phyloP scores from a whole-genome alignment of 257 asterid genomes.

The Ajuga chamaepitys region DNA sequence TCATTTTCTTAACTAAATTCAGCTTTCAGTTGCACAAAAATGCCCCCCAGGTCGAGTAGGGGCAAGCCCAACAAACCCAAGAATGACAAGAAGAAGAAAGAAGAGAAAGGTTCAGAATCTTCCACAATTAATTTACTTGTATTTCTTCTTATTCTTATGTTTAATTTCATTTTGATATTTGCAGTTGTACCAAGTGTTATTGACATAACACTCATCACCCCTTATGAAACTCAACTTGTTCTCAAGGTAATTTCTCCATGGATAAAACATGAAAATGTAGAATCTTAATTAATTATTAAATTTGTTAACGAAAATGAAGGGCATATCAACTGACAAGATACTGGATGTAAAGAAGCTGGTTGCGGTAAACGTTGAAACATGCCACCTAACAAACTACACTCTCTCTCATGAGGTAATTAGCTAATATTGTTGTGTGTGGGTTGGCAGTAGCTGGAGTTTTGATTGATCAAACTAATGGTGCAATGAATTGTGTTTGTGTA shows the following conservation, averaged over 20 bases:
- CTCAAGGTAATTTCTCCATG: conserved; percentile 54
- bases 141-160: neutral
- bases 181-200: conserved; percentile 81
- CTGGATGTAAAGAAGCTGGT: conserved; percentile 83
- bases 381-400: conserved; percentile 79
- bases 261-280: no score
- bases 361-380: conserved; percentile 73
- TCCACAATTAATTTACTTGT: neutral
- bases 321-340: conserved; percentile 93
- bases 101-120: conserved; percentile 61
- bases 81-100: conserved; percentile 89
- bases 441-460: neutral
- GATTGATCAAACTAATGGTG: neutral
- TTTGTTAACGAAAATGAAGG: conserved; percentile 31
- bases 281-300: neutral
- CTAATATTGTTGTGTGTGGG: neutral
- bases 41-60: conserved; percentile 98
- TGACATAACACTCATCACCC: conserved; percentile 71
- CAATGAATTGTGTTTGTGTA: conserved; percentile 11
- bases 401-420: conserved; percentile 75
- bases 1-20: neutral
- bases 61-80: conserved; percentile 67
- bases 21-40: conserved; percentile 9
- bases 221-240: conserved; percentile 72
- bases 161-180: neutral